These are phyloP conservation scores for Urtica urens DNA, from an alignment of 306 rosid species.

Conservation along the genomic window DNA sequence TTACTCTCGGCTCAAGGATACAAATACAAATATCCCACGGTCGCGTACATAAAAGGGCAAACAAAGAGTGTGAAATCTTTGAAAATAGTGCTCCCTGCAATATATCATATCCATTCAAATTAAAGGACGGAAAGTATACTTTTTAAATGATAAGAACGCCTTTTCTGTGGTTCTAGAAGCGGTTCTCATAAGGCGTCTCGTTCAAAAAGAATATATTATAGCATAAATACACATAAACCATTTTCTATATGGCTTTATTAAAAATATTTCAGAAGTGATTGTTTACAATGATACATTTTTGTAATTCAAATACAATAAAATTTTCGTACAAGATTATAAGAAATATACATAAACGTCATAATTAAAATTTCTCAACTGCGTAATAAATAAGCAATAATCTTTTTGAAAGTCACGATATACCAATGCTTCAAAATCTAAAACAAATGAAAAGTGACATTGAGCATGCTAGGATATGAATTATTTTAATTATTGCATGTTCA, in stretches of 20 bases:
- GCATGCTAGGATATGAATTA: neutral
- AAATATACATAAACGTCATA: too few species aligned
- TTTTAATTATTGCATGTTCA: neutral
- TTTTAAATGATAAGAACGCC: neutral
- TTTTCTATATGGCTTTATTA: too few species aligned
- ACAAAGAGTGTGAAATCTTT: conserved; percentile 15
- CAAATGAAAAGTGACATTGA: neutral
- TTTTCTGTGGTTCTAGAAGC: too few species aligned
- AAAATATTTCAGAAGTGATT: too few species aligned
- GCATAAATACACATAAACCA: neutral
- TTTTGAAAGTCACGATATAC: neutral
- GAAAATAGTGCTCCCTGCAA: conserved; percentile 22
- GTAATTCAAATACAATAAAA: too few species aligned
- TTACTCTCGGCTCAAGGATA: neutral
- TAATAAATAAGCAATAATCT: neutral
- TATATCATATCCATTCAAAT: conserved; percentile 15
- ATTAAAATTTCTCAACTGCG: too few species aligned
- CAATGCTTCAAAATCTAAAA: neutral
- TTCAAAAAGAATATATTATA: too few species aligned
- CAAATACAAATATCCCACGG: neutral
- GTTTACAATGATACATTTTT: too few species aligned
- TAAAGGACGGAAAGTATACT: neutral
- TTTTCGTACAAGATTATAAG: too few species aligned
- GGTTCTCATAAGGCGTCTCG: too few species aligned
- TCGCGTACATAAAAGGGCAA: neutral